Percentiles rank a stretch among this genome's conserved stretches.
Evolutionary conservation across 306 rosid species (phyloP).

Genomic region (Echinosophora koreensis): DNA sequence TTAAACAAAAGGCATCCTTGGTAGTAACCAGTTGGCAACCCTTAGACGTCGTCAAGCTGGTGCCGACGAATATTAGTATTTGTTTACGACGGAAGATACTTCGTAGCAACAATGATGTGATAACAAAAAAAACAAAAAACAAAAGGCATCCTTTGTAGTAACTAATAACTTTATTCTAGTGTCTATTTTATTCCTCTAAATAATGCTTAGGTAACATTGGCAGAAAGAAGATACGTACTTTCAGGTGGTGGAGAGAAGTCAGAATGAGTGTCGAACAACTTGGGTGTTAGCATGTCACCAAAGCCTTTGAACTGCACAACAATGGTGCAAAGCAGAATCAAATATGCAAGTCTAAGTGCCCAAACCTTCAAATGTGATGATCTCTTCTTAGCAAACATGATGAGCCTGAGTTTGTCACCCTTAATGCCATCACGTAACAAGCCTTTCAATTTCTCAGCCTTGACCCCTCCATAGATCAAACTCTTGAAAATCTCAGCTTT

Average conservation of each 20-base stretch:
- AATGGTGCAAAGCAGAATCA: slow-evolving; percentile 62
- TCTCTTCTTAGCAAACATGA: slow-evolving; percentile 31
- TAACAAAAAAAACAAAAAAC: too few relatives aligned
- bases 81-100: too few relatives aligned
- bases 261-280: slow-evolving; percentile 43
- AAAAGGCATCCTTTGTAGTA: too few relatives aligned
- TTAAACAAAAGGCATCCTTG: too few relatives aligned
- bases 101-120: too few relatives aligned
- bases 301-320: slow-evolving; percentile 53
- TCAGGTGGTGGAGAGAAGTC: slow-evolving; percentile 41
- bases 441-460: slow-evolving; percentile 51
- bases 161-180: neutral
- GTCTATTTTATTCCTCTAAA: neutral
- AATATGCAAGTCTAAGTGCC: slow-evolving; percentile 51
- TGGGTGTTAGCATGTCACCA: slow-evolving; percentile 41
- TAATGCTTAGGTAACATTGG: neutral
- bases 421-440: slow-evolving; percentile 50
- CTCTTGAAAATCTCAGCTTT: slow-evolving; percentile 42
- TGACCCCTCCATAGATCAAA: slow-evolving; percentile 42
- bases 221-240: slow-evolving; percentile 43
- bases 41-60: too few relatives aligned
- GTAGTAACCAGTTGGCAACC: too few relatives aligned
- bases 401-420: slow-evolving; percentile 45
- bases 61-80: too few relatives aligned
- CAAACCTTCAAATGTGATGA: slow-evolving; percentile 51